A percentile compares a stretch with the other conserved stretches of the same genome.
phyloP scores from a whole-genome alignment of 75 land plant species.

The Picea sitchensis region DNA sequence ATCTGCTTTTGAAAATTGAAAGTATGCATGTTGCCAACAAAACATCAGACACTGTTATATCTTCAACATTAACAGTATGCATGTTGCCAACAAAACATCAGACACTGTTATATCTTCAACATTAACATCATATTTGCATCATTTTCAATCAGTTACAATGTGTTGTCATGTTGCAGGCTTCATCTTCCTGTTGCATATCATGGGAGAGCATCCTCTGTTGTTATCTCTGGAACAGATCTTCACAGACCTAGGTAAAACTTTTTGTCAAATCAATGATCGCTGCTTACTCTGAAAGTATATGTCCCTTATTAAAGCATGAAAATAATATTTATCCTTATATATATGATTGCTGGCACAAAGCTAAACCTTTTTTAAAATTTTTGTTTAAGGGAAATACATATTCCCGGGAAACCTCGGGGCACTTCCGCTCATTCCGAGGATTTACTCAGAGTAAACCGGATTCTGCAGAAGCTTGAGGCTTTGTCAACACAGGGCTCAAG shows the following conservation, averaged over 20 bases:
- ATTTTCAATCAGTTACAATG: background rate
- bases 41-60: background rate
- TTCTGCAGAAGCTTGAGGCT: no score
- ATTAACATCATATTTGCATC: background rate
- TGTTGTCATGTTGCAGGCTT: conserved; percentile 53
- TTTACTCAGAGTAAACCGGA: no score
- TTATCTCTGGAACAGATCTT: conserved; percentile 87
- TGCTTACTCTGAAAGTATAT: background rate
- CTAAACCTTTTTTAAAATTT: no score
- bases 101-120: background rate
- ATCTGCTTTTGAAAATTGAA: background rate
- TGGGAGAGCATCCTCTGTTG: conserved; percentile 94
- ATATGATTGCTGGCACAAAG: background rate
- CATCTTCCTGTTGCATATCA: conserved; percentile 95
- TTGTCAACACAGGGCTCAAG: no score
- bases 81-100: background rate
- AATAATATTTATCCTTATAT: background rate
- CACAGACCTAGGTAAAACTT: conserved; percentile 64
- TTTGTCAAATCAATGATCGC: background rate
- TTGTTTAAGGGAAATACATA: no score
- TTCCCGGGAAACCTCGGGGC: no score
- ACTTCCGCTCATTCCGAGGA: no score
- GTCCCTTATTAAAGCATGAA: background rate
- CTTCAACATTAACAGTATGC: background rate
- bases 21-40: background rate